These are phyloP conservation scores for Aegilops longissima DNA, from an alignment of 176 grass and related monocot species.

Conservation along the genomic window DNA sequence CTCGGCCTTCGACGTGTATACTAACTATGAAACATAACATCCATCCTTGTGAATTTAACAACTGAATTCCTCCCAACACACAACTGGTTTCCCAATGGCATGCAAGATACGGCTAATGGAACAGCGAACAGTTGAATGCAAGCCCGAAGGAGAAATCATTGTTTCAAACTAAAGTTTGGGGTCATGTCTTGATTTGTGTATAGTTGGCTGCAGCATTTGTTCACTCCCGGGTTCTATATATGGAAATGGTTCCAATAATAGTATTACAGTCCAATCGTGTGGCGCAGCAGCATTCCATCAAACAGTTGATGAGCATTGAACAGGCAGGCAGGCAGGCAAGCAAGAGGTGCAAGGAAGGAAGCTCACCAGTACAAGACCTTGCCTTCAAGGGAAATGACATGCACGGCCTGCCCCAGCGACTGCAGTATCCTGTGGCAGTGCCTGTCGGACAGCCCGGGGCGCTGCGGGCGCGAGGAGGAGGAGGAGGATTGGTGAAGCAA, in stretches of 20 bases:
- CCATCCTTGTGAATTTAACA: neutral
- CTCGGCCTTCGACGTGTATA: neutral
- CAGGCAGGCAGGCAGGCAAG: neutral
- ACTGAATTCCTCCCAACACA: neutral
- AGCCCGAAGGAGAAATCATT: neutral
- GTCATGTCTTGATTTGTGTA: neutral
- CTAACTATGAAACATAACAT: neutral
- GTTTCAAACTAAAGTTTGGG: neutral
- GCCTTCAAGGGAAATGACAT: conserved; percentile 62
- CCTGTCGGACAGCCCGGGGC: conserved; percentile 54
- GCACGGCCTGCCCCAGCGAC: conserved; percentile 82
- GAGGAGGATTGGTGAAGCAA: conserved; percentile 15
- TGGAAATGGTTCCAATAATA: neutral
- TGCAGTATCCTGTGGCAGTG: conserved; percentile 74
- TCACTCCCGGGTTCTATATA: neutral
- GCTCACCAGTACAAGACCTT: conserved; percentile 80
- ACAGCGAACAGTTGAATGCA: neutral
- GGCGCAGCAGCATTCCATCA: neutral
- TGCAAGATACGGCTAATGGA: neutral
- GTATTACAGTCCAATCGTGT: neutral
- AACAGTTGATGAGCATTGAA: neutral
- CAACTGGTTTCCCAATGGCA: neutral
- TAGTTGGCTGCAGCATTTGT: neutral
- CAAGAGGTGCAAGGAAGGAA: neutral
- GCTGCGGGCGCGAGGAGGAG: conserved; percentile 30